Evolutionary conservation across 2,329 filamentous ascomycete genomes (phyloP).

Genomic region (Didymella pomorum): DNA sequence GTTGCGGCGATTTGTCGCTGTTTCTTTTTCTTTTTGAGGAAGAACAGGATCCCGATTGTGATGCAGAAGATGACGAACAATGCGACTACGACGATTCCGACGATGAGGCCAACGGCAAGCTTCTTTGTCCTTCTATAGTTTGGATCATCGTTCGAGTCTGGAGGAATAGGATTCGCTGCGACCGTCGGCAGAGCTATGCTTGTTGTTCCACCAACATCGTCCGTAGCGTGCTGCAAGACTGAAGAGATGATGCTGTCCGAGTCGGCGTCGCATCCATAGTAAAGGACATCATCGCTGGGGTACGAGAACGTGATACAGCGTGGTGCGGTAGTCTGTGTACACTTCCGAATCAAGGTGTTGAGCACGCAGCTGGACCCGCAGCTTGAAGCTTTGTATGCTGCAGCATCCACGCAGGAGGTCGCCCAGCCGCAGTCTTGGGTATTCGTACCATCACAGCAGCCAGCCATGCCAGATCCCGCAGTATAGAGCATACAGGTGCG

Average conservation of each 20-base stretch:
- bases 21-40: slow-evolving; percentile 29
- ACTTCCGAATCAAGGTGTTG: slow-evolving; percentile 38
- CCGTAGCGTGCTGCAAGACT: slow-evolving; percentile 25
- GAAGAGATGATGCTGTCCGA: slow-evolving; percentile 26
- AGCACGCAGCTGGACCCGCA: slow-evolving; percentile 29
- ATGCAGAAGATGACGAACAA: slow-evolving; percentile 30
- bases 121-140: slow-evolving; percentile 25
- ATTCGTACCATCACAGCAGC: slow-evolving; percentile 36
- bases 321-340: slow-evolving; percentile 25
- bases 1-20: slow-evolving; percentile 28
- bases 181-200: slow-evolving; percentile 31
- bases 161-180: slow-evolving; percentile 25
- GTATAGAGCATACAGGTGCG: slow-evolving; percentile 41
- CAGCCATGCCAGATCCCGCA: slow-evolving; percentile 34
- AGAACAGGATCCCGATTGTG: slow-evolving; percentile 29
- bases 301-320: slow-evolving; percentile 45
- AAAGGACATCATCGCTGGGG: slow-evolving; percentile 26
- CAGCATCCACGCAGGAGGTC: slow-evolving; percentile 38
- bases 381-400: slow-evolving; percentile 20
- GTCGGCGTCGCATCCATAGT: slow-evolving; percentile 35
- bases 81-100: slow-evolving; percentile 32
- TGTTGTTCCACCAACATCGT: slow-evolving; percentile 24
- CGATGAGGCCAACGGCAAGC: slow-evolving; percentile 29
- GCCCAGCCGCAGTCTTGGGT: slow-evolving; percentile 36
- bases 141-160: background rate